These are phyloP conservation scores for Mycena vulgaris DNA, from an alignment of 768 basidiomycete genomes.

Conservation along the genomic window DNA sequence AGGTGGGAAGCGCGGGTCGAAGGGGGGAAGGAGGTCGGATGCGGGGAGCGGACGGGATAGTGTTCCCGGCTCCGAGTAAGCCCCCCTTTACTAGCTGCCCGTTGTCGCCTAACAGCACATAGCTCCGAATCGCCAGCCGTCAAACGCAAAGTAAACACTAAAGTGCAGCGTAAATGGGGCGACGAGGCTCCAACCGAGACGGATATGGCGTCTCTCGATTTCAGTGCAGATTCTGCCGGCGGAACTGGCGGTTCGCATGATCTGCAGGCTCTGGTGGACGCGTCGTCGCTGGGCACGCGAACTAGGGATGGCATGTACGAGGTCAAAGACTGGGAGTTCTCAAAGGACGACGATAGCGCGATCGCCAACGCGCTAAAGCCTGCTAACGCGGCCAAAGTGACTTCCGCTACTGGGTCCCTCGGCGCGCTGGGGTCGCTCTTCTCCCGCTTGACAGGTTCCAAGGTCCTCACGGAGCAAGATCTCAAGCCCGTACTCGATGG, in stretches of 20 bases:
- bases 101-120: not conserved
- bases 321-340: slow-evolving; percentile 88
- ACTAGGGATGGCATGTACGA: slow-evolving; percentile 78
- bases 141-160: slow-evolving; percentile 75
- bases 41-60: slow-evolving; percentile 73
- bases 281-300: slow-evolving; percentile 82
- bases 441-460: slow-evolving; percentile 88
- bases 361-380: slow-evolving; percentile 73
- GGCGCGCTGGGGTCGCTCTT: slow-evolving; percentile 86
- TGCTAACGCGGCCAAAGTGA: slow-evolving; percentile 52
- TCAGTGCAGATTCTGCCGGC: slow-evolving; percentile 65
- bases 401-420: slow-evolving; percentile 61
- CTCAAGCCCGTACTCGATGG: slow-evolving; percentile 89
- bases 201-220: slow-evolving; percentile 96
- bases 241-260: slow-evolving; percentile 59
- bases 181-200: slow-evolving; percentile 83
- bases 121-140: slow-evolving; percentile 73
- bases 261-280: slow-evolving; percentile 75
- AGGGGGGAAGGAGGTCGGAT: slow-evolving; percentile 62
- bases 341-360: slow-evolving; percentile 62
- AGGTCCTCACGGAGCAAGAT: slow-evolving; percentile 86
- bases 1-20: slow-evolving; percentile 71
- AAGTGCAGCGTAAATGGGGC: slow-evolving; percentile 93
- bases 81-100: slow-evolving; percentile 24
- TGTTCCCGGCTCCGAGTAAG: slow-evolving; percentile 81